phyloP scores from a whole-genome alignment of 805 yeast genomes.

The Hermanozyma aechmeae region DNA sequence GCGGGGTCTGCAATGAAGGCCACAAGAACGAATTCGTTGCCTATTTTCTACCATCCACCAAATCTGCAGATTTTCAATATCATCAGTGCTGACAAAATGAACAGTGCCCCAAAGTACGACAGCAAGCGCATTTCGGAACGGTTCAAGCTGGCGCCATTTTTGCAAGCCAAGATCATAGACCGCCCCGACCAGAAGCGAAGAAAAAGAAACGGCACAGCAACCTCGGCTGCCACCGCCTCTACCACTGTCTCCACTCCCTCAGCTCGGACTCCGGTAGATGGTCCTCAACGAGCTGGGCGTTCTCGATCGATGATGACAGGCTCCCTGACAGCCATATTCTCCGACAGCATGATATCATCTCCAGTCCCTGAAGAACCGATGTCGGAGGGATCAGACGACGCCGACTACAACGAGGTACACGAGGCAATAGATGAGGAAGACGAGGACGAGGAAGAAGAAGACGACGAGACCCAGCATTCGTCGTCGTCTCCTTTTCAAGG shows the following conservation, averaged over 20 bases:
- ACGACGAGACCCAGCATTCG: conserved; percentile 14
- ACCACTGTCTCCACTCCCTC: conserved; percentile 9
- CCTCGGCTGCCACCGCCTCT: too few relatives aligned
- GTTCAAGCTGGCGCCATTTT: conserved; percentile 37
- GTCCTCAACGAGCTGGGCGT: conserved; percentile 25
- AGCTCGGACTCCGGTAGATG: conserved; percentile 5
- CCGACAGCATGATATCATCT: conserved; percentile 29
- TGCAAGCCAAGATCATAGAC: conserved; percentile 32
- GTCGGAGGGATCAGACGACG: conserved; percentile 28
- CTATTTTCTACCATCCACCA: conserved; percentile 29
- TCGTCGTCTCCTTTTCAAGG: conserved; percentile 32
- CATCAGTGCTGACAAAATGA: conserved; percentile 32
- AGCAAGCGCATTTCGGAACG: conserved; percentile 33
- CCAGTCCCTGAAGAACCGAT: conserved; percentile 32
- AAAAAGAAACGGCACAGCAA: too few relatives aligned
- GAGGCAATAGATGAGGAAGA: conserved; percentile 14
- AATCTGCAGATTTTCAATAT: conserved; percentile 31
- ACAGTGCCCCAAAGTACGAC: conserved; percentile 28
- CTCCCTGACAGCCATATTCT: conserved; percentile 14
- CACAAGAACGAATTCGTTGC: conserved; percentile 34
- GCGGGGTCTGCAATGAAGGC: conserved; percentile 30
- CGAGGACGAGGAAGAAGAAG: conserved; percentile 17
- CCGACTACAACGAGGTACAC: conserved; percentile 22
- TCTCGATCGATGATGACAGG: conserved; percentile 33
- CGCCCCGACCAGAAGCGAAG: conserved; percentile 16